Evolutionary conservation across 176 grass and related monocot species (phyloP).

Genomic region (Triticum dicoccoides): DNA sequence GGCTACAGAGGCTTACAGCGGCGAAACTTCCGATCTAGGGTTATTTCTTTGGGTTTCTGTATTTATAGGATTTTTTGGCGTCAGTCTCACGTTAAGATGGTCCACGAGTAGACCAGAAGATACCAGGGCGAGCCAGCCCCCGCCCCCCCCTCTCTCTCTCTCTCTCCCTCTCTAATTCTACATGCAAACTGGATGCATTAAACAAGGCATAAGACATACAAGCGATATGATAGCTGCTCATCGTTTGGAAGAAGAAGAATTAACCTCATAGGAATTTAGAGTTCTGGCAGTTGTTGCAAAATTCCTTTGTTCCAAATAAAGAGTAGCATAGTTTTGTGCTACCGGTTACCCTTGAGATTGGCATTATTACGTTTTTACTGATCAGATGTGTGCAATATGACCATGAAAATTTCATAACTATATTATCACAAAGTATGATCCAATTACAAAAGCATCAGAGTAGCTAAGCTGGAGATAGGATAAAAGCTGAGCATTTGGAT

Average conservation of each 20-base stretch:
- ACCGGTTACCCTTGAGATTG: not conserved
- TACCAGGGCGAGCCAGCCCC: too few relatives aligned
- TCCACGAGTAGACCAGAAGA: too few relatives aligned
- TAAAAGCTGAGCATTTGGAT: not conserved
- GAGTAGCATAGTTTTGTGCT: not conserved
- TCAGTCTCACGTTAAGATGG: too few relatives aligned
- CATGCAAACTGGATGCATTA: not conserved
- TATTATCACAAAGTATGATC: not conserved
- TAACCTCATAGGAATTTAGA: not conserved
- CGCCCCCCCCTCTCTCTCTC: too few relatives aligned
- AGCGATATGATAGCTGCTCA: not conserved
- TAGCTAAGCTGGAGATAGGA: not conserved
- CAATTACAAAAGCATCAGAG: not conserved
- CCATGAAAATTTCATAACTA: not conserved
- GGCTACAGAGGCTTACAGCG: too few relatives aligned
- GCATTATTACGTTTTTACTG: not conserved
- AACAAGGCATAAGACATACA: not conserved
- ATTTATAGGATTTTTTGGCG: too few relatives aligned
- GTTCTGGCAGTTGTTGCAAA: not conserved
- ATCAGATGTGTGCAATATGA: not conserved
- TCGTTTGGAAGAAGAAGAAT: not conserved
- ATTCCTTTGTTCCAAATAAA: not conserved
- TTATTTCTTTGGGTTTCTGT: too few relatives aligned
- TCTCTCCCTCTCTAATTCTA: not conserved
- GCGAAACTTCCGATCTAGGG: too few relatives aligned